Evolutionary conservation across 2,329 filamentous ascomycete species (phyloP).

Genomic region (Colletotrichum phormii): DNA sequence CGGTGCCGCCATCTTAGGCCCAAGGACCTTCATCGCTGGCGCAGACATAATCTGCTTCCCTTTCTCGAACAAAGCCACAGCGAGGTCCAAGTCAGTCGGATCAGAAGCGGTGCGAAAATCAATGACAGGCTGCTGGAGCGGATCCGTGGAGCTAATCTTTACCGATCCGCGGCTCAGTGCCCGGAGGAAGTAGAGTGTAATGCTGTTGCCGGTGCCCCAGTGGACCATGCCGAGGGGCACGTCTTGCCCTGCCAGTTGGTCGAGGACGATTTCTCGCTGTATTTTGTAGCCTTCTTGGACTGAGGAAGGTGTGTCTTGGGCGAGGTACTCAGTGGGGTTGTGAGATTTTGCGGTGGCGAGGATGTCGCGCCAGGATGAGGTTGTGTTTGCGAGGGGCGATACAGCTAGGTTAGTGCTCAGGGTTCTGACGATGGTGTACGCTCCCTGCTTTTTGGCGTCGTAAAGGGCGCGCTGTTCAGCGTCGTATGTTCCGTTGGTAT

Average conservation of each 20-base stretch:
- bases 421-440: constrained; percentile 45
- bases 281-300: constrained; percentile 51
- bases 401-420: constrained; percentile 45
- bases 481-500: constrained; percentile 47
- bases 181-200: constrained; percentile 49
- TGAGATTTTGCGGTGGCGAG: constrained; percentile 43
- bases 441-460: constrained; percentile 42
- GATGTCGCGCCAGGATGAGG: constrained; percentile 43
- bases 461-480: constrained; percentile 48
- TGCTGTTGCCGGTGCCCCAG: constrained; percentile 46
- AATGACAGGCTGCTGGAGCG: constrained; percentile 47
- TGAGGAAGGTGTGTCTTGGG: constrained; percentile 44
- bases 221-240: constrained; percentile 44
- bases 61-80: constrained; percentile 48
- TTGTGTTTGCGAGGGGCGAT: constrained; percentile 48
- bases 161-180: constrained; percentile 54
- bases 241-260: constrained; percentile 43
- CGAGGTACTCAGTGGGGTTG: constrained; percentile 45
- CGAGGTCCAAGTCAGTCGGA: constrained; percentile 49
- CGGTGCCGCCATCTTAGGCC: constrained; percentile 43
- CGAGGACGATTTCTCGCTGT: constrained; percentile 47
- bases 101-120: constrained; percentile 54
- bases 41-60: constrained; percentile 44
- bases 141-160: constrained; percentile 49
- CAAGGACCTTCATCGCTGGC: constrained; percentile 44